Evolutionary conservation across 495 filamentous ascomycete genomes (phyloP), one percentile per base, ranked within the genome.

Genomic region (Lepidopterella palustris): DNA sequence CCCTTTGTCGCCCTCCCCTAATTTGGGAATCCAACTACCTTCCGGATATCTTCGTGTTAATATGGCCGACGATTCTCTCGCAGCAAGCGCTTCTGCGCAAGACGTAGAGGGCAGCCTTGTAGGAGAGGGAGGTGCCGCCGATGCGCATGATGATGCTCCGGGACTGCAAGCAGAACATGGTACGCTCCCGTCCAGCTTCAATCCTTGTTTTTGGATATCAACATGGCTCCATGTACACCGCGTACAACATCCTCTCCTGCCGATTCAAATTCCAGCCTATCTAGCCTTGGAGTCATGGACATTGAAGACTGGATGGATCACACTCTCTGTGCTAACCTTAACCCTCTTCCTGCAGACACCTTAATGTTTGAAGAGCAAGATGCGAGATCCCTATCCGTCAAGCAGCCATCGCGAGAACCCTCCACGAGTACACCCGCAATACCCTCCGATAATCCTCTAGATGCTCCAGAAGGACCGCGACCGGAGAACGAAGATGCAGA

Each of bases 391-490:
- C 29, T 39, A 5, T 26, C 24, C 15, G 45, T 58, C 13, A 60
- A 64, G 42, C 26, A 61, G 10, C 72, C 78, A 28, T 78, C 81
- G 47, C 80, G 80, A 62, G 80, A 85, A 65, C 55, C 53, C 28
- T 65, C 71, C 21, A 62, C 75, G 24, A 72, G 78, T 47, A 78
- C 82, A 31, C 79, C 82, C 40, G 76, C 77, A 56, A 75, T 75
- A 58, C 67, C 80, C 55, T 89, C 87, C 45, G 89, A 95, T 72
- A 91, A 92, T 71, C 89, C 87, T 47, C 77, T 93, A 61, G 89
- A 96, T 77, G 90, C 88, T 55, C 89, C 89, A 51, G 82, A 86
- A 48, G 91, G 82, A 8, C 88, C 90, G 29, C 81, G 82, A 65
- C 80, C 83, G 31, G 87, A 85, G 70, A 82, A 82, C 47, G 77